Conservation (phyloP, 371 early-diverging fungal species). For the Mortierella sp. region DNA sequence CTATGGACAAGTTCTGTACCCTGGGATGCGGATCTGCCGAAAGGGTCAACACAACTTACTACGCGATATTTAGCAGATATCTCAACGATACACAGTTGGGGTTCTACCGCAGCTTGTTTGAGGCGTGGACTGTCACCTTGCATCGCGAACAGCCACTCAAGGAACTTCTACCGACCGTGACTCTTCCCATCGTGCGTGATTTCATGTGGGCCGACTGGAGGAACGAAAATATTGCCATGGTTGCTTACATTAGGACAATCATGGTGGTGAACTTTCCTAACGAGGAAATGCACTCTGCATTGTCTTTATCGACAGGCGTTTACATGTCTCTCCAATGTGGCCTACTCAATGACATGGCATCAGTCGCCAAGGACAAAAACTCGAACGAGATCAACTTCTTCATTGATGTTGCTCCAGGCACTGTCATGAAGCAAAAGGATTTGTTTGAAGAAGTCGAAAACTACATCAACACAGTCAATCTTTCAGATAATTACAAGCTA, state of each 20-base stretch:
- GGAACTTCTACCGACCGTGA: background rate
- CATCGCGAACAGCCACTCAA: background rate
- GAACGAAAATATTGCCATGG: background rate
- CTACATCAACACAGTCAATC: background rate
- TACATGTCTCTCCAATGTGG: background rate
- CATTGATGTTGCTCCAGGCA: background rate
- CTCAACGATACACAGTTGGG: too few species aligned
- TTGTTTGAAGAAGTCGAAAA: background rate
- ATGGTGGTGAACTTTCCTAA: background rate
- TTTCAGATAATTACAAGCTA: background rate
- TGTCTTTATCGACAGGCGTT: background rate
- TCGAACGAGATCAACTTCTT: background rate
- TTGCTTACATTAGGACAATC: background rate
- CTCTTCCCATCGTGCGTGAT: background rate
- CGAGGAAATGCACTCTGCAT: background rate
- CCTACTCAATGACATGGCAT: background rate
- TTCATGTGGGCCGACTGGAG: constrained; percentile 3
- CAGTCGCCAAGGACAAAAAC: background rate
- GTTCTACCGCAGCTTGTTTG: too few species aligned
- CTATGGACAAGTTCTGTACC: too few species aligned
- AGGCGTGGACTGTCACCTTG: background rate
- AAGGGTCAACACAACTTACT: too few species aligned
- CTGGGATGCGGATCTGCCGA: too few species aligned
- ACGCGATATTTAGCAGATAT: too few species aligned
- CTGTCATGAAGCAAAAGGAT: background rate